phyloP scores from a whole-genome alignment of 176 grass and related monocot genomes.

The Avena insularis region DNA sequence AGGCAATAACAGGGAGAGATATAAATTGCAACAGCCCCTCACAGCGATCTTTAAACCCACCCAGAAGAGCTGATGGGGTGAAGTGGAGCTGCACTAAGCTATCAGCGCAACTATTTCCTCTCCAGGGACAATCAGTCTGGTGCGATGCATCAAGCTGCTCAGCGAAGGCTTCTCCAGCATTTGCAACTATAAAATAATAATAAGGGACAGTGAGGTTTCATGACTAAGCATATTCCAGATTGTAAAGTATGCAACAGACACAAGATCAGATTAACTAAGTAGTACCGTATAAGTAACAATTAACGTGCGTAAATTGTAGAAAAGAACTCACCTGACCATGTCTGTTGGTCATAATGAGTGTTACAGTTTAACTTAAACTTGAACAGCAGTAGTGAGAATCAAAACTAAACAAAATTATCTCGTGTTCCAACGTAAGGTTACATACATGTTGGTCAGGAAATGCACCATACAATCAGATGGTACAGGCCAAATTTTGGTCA shows the following conservation, averaged over 20 bases:
- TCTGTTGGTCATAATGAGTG: conserved; percentile 1
- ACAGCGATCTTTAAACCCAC: conserved; percentile 94
- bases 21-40: conserved; percentile 85
- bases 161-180: conserved; percentile 68
- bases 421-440: background rate
- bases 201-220: conserved; percentile 44
- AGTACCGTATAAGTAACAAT: conserved; percentile 33
- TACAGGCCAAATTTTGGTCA: conserved; percentile 1
- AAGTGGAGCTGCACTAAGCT: conserved; percentile 91
- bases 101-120: conserved; percentile 86
- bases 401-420: conserved; percentile 35
- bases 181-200: conserved; percentile 61
- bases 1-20: conserved; percentile 80
- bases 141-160: conserved; percentile 82
- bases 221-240: conserved; percentile 17
- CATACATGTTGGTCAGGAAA: conserved; percentile 4
- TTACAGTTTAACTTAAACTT: conserved; percentile 28
- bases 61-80: conserved; percentile 73
- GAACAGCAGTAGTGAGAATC: conserved; percentile 24
- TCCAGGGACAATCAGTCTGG: conserved; percentile 79
- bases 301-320: background rate
- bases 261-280: conserved; percentile 31
- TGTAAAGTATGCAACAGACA: conserved; percentile 20
- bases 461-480: background rate
- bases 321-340: background rate